Conservation (phyloP, 257 asterid species). For the Solanum appendiculatum region DNA sequence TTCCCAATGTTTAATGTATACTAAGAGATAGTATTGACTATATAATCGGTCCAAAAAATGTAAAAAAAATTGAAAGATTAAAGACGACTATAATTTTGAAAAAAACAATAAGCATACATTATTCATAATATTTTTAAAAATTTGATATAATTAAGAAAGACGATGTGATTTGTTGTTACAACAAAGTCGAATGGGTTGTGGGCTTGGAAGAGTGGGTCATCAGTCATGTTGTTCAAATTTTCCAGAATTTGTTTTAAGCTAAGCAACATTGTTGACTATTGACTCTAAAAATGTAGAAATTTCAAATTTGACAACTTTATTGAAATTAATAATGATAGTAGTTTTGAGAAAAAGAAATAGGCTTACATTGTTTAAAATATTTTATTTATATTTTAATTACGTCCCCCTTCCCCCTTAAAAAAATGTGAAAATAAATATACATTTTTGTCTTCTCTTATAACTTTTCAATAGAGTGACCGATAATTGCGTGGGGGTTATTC, state of each 20-base stretch:
- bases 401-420: no score
- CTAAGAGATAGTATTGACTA: neutral
- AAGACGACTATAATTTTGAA: neutral
- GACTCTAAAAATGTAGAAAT: neutral
- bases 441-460: no score
- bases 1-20: neutral
- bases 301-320: neutral
- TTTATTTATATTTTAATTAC: neutral
- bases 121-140: neutral
- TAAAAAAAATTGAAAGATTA: neutral
- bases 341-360: neutral
- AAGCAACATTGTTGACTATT: neutral
- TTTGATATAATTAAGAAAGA: neutral
- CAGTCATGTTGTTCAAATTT: neutral
- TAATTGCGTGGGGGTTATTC: no score
- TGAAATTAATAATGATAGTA: neutral
- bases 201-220: neutral
- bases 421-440: no score
- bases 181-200: neutral
- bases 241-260: neutral
- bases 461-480: no score
- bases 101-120: neutral
- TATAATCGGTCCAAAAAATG: neutral
- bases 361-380: neutral
- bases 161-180: neutral